Conservation (phyloP, 2,329 filamentous ascomycete genomes). For the Fusarium sp. region DNA sequence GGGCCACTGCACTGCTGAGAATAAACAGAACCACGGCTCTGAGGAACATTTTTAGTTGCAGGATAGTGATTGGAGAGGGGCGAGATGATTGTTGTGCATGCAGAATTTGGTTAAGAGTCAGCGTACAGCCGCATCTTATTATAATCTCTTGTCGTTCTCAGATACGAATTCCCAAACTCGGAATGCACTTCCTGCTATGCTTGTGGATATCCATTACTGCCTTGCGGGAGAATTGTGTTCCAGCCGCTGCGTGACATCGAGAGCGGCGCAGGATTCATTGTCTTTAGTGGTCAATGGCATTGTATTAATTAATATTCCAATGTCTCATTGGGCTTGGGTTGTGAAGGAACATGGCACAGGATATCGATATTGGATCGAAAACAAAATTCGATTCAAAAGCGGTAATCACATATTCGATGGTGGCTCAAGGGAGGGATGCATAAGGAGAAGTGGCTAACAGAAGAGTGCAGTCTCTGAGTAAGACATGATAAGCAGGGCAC, state of each 20-base stretch:
- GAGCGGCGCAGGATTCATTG: not conserved
- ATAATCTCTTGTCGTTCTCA: not conserved
- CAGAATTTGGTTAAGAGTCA: accelerated
- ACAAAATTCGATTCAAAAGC: not conserved
- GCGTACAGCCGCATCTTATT: not conserved
- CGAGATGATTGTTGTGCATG: not conserved
- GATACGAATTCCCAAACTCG: not conserved
- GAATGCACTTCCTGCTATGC: not conserved
- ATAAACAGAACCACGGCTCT: not conserved
- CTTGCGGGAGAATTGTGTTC: not conserved
- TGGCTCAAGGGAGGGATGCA: not conserved
- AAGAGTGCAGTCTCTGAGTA: not conserved
- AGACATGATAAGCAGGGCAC: not conserved
- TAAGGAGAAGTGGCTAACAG: not conserved
- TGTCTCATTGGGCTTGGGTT: not conserved
- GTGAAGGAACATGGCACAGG: not conserved
- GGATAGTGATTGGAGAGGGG: no score
- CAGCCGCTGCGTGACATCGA: not conserved
- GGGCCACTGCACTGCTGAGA: not conserved
- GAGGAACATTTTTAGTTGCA: not conserved
- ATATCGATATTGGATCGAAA: not conserved
- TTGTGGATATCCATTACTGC: not conserved
- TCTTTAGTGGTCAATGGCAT: not conserved
- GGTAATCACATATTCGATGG: not conserved
- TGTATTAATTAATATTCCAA: not conserved